A percentile compares a stretch with the other conserved stretches of the same genome.
Conservation (phyloP, 352 stramenopile genomes). For the Globisporangium polare region DNA sequence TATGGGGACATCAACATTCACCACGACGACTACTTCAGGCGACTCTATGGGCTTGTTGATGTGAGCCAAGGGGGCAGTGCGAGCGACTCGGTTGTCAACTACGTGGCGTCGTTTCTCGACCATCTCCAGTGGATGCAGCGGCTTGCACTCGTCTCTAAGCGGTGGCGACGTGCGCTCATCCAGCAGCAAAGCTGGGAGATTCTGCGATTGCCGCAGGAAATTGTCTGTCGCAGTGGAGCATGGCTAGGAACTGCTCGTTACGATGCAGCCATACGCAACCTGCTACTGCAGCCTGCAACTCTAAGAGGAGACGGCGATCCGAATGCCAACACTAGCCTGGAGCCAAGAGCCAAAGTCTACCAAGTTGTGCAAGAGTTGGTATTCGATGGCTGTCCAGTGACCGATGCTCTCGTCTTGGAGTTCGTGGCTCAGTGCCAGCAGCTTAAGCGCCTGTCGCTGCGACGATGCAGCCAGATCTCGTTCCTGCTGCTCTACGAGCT, state of each 20-base stretch:
- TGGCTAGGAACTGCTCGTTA: background rate
- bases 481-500: slow-evolving; percentile 36
- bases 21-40: background rate
- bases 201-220: slow-evolving; percentile 5
- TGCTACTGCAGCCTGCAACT: background rate
- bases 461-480: slow-evolving; percentile 21
- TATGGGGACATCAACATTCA: background rate
- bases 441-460: slow-evolving; percentile 16
- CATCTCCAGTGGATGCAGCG: slow-evolving; percentile 15
- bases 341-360: background rate
- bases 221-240: background rate
- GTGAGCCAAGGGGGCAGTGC: too few relatives aligned
- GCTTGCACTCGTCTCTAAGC: slow-evolving; percentile 13
- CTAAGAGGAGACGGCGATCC: too few relatives aligned
- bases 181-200: slow-evolving; percentile 10
- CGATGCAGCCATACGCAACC: background rate
- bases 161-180: slow-evolving; percentile 11
- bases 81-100: background rate
- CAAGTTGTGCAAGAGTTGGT: slow-evolving; percentile 19
- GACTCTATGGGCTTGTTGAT: too few relatives aligned
- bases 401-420: slow-evolving; percentile 22
- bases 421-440: slow-evolving; percentile 17
- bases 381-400: slow-evolving; percentile 17
- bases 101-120: slow-evolving; percentile 15
- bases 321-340: background rate